Percentiles rank a stretch among this genome's conserved stretches.
phyloP scores from a whole-genome alignment of 352 stramenopile genomes.

The Globisporangium yorkense region DNA sequence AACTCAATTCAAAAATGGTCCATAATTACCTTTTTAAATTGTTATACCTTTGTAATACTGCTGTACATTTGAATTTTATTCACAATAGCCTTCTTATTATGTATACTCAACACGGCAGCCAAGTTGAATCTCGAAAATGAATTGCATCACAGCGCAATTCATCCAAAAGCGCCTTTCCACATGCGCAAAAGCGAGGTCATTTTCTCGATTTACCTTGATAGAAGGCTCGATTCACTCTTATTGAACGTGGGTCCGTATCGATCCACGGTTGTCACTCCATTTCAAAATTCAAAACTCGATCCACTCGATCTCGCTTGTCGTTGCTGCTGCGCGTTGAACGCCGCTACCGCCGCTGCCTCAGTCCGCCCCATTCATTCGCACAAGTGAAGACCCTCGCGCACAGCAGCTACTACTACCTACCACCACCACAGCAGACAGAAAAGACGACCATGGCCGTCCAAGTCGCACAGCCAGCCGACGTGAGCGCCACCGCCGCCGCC shows the following conservation, averaged over 20 bases:
- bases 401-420: background rate
- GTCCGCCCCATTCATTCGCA: slow-evolving; percentile 3
- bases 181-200: too few species aligned
- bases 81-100: too few species aligned
- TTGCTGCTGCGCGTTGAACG: background rate
- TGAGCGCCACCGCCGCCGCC: slow-evolving; percentile 17
- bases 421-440: background rate
- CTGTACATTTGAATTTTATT: too few species aligned
- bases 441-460: slow-evolving; percentile 46
- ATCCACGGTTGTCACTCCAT: background rate
- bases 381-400: slow-evolving; percentile 18
- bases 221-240: too few species aligned
- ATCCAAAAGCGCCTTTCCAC: background rate
- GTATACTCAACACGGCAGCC: too few species aligned
- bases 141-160: too few species aligned
- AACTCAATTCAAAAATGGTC: too few species aligned
- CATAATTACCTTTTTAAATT: too few species aligned
- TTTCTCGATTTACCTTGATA: too few species aligned
- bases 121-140: background rate
- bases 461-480: slow-evolving; percentile 53
- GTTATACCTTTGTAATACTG: too few species aligned
- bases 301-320: background rate
- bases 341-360: background rate
- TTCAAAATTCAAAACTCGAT: slow-evolving; percentile 2
- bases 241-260: background rate